Evolutionary conservation across 2,329 filamentous ascomycete species (phyloP), one percentile per base, ranked within the genome.

Genomic region (Beauveria scarabaeidicola): DNA sequence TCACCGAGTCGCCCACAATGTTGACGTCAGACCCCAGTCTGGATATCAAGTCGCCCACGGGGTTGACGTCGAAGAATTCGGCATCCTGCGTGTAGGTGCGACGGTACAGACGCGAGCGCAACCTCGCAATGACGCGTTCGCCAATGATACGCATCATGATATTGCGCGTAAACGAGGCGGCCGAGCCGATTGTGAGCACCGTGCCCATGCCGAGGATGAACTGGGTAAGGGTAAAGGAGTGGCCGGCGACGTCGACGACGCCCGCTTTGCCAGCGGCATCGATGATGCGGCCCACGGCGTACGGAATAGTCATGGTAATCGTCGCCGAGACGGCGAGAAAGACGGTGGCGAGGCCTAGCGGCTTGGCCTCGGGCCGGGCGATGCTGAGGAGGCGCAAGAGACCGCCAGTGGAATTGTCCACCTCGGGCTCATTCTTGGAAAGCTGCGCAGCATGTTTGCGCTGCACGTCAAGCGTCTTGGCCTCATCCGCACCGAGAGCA

Each of bases 21-120:
- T 97, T 91, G 1, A 94, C 97, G 71, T 99, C 95, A 1, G 92
- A 96, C 67, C 93, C 92, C 51, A 99, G 83, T 38, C 95, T 87
- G 38, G 93, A 97, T 68, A 99, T 97, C 65, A 99, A 78, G 71
- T 99, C 94, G 71, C 94, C 94, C 27, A 97, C 92, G 23, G 94
- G 85, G 75, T 99, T 99, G 44, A 95, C 95, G 71, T 99, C 94
- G 69, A 99, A 99, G 77, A 99, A 99, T 69, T 97, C 94, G 62
- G 94, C 94, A 73, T 99, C 94, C 72, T 99, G 94, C 17, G 94
- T 82, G 67, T 95, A 96, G 0, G 94, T 99, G 64, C 89, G 85
- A 64, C 91, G 85, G 76, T 96, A 99, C 3, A 99, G 84, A 69
- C 91, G 89, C n/a, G 92, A 93, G 62, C 94, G 85, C 59, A 99